phyloP scores from a whole-genome alignment of 176 grass and related monocot genomes.

The Oryza glumipatula region DNA sequence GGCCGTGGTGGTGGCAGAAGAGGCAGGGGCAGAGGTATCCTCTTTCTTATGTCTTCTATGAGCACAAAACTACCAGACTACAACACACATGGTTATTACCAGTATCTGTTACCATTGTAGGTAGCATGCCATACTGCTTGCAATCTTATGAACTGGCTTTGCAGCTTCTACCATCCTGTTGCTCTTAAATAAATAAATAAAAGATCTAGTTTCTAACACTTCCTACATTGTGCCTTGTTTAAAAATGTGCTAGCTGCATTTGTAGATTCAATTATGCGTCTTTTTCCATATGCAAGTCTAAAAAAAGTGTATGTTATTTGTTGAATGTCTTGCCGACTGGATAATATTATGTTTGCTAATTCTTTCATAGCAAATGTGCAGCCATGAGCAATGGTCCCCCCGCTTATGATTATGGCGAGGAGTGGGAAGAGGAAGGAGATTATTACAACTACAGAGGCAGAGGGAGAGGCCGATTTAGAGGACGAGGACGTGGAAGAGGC shows the following conservation, averaged over 20 bases:
- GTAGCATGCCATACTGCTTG: not conserved
- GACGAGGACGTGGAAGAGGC: constrained; percentile 51
- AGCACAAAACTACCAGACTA: not conserved
- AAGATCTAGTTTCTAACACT: not conserved
- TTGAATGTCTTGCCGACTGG: not conserved
- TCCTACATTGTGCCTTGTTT: not conserved
- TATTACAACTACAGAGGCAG: constrained; percentile 52
- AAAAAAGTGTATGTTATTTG: not conserved
- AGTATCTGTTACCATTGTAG: not conserved
- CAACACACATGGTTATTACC: not conserved
- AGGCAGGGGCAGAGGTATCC: constrained; percentile 77
- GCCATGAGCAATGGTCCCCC: constrained; percentile 62
- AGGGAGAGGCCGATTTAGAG: constrained; percentile 45
- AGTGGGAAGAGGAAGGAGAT: constrained; percentile 58
- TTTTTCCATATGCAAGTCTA: not conserved
- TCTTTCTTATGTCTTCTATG: constrained; percentile 17
- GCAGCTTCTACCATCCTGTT: not conserved
- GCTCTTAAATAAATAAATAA: not conserved
- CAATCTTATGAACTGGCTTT: not conserved
- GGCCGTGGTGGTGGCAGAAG: constrained; percentile 62
- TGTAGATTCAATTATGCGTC: not conserved
- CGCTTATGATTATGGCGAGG: constrained; percentile 47
- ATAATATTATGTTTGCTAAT: constrained; percentile 21
- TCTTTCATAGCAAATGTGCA: constrained; percentile 33
- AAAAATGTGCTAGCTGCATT: not conserved